phyloP scores from a whole-genome alignment of 768 basidiomycete species.

The Gloeopeniophorella convolvens region DNA sequence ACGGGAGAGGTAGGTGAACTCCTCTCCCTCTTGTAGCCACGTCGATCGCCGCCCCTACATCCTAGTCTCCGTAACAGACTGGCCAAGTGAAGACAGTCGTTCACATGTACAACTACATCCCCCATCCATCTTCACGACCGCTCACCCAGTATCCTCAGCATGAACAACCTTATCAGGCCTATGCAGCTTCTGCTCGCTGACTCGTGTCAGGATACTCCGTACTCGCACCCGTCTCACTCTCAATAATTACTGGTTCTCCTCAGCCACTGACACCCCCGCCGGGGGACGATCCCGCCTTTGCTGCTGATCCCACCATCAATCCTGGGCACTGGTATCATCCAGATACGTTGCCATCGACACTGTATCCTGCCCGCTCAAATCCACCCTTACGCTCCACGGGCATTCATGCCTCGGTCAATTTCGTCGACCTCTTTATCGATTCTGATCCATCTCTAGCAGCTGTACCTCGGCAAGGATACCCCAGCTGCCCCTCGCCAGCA shows the following conservation, averaged over 20 bases:
- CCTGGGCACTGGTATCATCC: slow-evolving; percentile 22
- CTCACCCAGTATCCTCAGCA: slow-evolving; percentile 1
- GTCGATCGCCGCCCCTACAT: slow-evolving; percentile 1
- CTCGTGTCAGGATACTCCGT: slow-evolving; percentile 12
- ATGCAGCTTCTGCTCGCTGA: slow-evolving; percentile 8
- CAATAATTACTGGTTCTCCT: neutral
- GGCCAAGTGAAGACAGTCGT: too few relatives aligned
- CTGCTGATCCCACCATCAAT: slow-evolving; percentile 28
- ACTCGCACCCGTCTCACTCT: neutral
- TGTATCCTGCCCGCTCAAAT: slow-evolving; percentile 2
- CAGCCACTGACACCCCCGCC: slow-evolving; percentile 1
- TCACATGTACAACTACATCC: too few relatives aligned
- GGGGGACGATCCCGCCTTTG: slow-evolving; percentile 30
- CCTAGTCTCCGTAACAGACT: too few relatives aligned
- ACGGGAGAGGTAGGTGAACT: too few relatives aligned
- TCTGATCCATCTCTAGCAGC: too few relatives aligned
- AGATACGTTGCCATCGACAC: neutral
- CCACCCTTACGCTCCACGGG: slow-evolving; percentile 9
- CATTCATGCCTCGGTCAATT: slow-evolving; percentile 8
- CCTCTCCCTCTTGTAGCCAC: neutral
- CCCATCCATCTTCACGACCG: neutral
- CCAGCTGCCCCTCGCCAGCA: too few relatives aligned
- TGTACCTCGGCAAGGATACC: too few relatives aligned
- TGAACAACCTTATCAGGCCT: slow-evolving; percentile 7
- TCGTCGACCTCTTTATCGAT: neutral